Base-by-base conservation (phyloP, 1,284 basidiomycete species). In the Singerocomus inundabilis region DNA sequence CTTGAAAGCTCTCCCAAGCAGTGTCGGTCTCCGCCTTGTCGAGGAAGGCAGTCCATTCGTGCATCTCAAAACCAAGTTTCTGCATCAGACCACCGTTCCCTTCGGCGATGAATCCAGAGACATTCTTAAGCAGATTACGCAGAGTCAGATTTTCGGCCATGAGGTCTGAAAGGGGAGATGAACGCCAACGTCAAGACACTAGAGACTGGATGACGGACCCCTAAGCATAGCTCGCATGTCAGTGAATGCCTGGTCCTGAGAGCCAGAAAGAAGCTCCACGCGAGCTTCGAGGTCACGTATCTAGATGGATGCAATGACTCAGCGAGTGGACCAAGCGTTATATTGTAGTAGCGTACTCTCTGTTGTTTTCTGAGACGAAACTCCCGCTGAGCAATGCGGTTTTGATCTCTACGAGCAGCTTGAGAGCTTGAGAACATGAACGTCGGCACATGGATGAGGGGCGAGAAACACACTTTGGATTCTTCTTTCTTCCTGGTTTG, bases 211-310 rank as follows among this genome's bases (percentile, higher is more conserved):
- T 30, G 44, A 52, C 53, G 21, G 51, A 84, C 87, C 87, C 73
- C 84, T 88, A 49, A 94, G 73, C 44, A 94, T 85, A 57, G 88
- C 84, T 52, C 85, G 77, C 76, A 94, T 78, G 66, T 93, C 86
- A 28, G 81, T 81, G 51, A 92, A 73, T 9, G 91, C 86, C 67
- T 94, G 90, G 76, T 94, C 92, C 62, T 91, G 87, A 46, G 88
- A 88, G 18, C 88, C 90, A 9, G 92, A 95, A 16, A 94, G 77
- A 16, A 96, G 85, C 68, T 94, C 91, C 11, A 95, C 91, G 33
- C 89, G 83, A 12, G 91, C 91, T 71, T 96, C 93, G 35, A 96
- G 81, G 69, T 95, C 93, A 21, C 92, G 89, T 67, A 95, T 93
- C 90, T 94, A 60, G 44, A 48, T 38, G 42, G 33, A 44, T 43